Conservation (phyloP, 2,329 filamentous ascomycete species). For the Amphichorda felina region DNA sequence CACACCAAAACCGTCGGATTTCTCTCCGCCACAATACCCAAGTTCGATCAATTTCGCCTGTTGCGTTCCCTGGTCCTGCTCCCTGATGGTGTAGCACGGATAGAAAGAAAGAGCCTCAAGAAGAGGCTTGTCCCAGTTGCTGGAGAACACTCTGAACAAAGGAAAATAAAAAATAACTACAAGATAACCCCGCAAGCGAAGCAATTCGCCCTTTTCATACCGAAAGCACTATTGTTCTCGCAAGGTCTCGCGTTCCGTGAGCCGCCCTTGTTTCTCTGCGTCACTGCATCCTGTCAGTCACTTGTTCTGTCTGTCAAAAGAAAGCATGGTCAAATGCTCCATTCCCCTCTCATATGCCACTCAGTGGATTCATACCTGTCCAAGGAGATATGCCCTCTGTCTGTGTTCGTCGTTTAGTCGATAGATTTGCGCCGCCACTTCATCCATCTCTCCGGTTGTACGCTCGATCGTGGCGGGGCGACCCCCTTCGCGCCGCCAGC, state of each 20-base stretch:
- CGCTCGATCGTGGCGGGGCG: conserved; percentile 61
- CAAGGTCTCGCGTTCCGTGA: neutral
- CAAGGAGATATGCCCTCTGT: conserved; percentile 9
- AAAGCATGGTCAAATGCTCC: no score
- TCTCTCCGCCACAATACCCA: neutral
- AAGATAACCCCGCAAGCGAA: neutral
- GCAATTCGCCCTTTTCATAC: no score
- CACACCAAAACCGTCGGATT: neutral
- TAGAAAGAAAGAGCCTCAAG: neutral
- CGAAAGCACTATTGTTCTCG: neutral
- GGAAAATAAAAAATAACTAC: neutral
- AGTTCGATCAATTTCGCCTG: neutral
- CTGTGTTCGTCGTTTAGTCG: conserved; percentile 30
- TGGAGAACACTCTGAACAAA: neutral
- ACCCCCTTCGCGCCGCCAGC: conserved; percentile 69
- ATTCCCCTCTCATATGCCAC: neutral
- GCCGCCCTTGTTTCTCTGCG: neutral
- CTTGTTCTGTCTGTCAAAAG: neutral
- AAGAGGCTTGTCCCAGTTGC: neutral
- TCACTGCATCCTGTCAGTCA: neutral
- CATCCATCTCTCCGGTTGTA: conserved; percentile 56
- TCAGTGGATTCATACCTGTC: conserved; percentile 1
- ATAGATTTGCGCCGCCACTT: conserved; percentile 49
- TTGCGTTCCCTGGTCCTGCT: neutral
- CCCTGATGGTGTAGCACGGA: neutral